Evolutionary conservation across 768 basidiomycete genomes (phyloP).

Genomic region (Boletus patriciae): DNA sequence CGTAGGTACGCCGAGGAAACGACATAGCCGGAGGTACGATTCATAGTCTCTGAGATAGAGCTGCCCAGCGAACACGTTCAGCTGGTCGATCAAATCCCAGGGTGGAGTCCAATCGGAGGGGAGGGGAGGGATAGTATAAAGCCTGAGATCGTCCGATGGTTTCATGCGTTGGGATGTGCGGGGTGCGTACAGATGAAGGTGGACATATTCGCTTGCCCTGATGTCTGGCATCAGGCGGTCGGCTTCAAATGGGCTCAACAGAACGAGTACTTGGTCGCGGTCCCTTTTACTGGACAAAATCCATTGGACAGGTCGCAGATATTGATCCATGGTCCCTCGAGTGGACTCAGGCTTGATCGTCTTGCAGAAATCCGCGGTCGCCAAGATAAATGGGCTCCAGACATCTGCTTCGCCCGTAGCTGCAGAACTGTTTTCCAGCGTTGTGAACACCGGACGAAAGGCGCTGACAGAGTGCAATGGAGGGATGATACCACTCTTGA

Average conservation of each 20-base stretch:
- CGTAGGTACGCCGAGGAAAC: slow-evolving; percentile 18
- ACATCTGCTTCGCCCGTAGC: slow-evolving; percentile 16
- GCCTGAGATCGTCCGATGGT: slow-evolving; percentile 34
- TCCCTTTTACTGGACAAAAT: slow-evolving; percentile 8
- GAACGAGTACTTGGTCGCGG: not conserved
- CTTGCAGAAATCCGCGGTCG: slow-evolving; percentile 9
- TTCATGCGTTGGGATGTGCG: slow-evolving; percentile 35
- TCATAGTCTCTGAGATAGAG: slow-evolving; percentile 23
- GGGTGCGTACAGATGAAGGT: slow-evolving; percentile 43
- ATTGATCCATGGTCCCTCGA: slow-evolving; percentile 5
- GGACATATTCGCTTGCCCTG: slow-evolving; percentile 30
- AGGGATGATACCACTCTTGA: slow-evolving; percentile 28
- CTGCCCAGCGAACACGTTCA: no score
- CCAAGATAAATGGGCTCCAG: slow-evolving; percentile 15
- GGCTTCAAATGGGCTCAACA: slow-evolving; percentile 32
- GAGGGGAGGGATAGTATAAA: slow-evolving; percentile 7
- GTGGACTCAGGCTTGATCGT: slow-evolving; percentile 2
- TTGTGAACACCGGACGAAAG: slow-evolving; percentile 20
- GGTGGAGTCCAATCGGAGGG: slow-evolving; percentile 3
- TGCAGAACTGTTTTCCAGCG: slow-evolving; percentile 1
- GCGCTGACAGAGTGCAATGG: not conserved
- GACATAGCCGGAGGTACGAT: slow-evolving; percentile 23
- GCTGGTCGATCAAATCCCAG: slow-evolving; percentile 6
- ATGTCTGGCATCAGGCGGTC: slow-evolving; percentile 40
- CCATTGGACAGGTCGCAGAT: slow-evolving; percentile 26